These are phyloP conservation scores for Clitopilus hobsonii DNA, from an alignment of 768 basidiomycete genomes.

Conservation along the genomic window DNA sequence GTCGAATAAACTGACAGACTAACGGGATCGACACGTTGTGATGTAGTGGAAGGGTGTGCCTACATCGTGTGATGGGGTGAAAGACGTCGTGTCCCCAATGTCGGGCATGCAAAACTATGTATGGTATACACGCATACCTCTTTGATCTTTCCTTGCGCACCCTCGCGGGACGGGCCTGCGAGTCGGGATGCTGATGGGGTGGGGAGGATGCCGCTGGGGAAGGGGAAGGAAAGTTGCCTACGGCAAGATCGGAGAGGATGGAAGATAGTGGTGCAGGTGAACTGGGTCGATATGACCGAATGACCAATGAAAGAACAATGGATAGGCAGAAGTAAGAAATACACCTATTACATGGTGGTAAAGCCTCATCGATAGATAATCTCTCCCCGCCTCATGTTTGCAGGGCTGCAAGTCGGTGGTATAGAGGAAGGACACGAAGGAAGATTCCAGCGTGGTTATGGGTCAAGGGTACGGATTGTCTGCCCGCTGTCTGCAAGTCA, in stretches of 20 bases:
- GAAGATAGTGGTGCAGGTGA: neutral
- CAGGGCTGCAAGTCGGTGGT: neutral
- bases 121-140: neutral
- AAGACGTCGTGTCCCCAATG: neutral
- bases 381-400: neutral
- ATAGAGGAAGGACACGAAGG: neutral
- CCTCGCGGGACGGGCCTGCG: neutral
- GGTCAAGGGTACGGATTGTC: neutral
- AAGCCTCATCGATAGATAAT: neutral
- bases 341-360: no score
- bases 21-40: slow-evolving; percentile 1
- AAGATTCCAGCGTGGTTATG: neutral
- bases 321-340: neutral
- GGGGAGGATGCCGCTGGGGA: neutral
- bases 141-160: neutral
- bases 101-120: neutral
- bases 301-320: neutral
- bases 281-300: neutral
- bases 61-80: neutral
- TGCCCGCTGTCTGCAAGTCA: neutral
- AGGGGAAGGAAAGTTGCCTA: neutral
- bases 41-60: neutral
- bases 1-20: neutral
- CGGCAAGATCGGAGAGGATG: neutral
- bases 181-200: neutral